These are phyloP conservation scores for Alternaria postmessia DNA, from an alignment of 2,329 filamentous ascomycete genomes.

Conservation along the genomic window DNA sequence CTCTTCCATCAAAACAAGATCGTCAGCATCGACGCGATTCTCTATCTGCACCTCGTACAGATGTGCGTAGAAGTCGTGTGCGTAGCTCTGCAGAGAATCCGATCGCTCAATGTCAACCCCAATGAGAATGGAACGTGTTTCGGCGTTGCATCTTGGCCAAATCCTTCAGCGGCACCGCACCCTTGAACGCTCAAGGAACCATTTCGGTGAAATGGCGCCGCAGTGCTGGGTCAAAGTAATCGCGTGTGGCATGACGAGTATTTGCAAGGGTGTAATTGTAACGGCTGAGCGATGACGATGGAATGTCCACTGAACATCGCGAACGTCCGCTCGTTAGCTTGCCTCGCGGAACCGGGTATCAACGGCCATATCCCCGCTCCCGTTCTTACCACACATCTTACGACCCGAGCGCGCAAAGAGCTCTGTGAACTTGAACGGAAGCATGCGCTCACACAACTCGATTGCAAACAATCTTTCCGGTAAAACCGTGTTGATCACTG, in stretches of 20 bases:
- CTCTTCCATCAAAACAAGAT: background rate
- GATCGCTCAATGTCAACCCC: background rate
- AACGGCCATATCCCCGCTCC: background rate
- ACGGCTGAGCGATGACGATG: background rate
- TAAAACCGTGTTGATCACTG: slow-evolving; percentile 91
- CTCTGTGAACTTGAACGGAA: background rate
- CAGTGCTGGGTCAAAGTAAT: background rate
- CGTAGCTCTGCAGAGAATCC: no score
- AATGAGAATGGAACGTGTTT: background rate
- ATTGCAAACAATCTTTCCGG: slow-evolving; percentile 81
- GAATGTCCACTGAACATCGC: background rate
- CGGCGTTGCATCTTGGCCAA: background rate
- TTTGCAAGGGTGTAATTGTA: background rate
- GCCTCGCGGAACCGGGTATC: background rate
- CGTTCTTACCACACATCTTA: background rate
- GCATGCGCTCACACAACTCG: slow-evolving; percentile 55
- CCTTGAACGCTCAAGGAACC: background rate
- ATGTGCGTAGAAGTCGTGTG: background rate
- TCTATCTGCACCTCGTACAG: background rate
- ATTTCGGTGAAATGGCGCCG: background rate
- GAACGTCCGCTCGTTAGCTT: background rate
- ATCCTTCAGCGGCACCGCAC: background rate
- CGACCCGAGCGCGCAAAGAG: background rate
- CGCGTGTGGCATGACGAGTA: background rate
- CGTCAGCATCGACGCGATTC: background rate